These are phyloP conservation scores for Hyparrhenia diplandra DNA, from an alignment of 176 grass and related monocot genomes.

Conservation along the genomic window DNA sequence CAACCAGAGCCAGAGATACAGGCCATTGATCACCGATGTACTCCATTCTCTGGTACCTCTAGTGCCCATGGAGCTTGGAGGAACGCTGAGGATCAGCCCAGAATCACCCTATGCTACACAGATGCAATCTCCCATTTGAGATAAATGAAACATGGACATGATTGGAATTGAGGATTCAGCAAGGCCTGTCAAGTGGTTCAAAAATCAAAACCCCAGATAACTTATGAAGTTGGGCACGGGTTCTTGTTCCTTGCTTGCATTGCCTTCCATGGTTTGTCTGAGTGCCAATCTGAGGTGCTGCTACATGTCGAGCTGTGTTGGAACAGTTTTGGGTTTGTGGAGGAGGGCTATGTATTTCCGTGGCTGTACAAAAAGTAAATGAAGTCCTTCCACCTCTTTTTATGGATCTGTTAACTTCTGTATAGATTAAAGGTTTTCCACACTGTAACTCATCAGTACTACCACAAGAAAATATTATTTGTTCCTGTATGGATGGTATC, in stretches of 20 bases:
- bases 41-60: constrained; percentile 89
- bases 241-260: constrained; percentile 9
- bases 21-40: constrained; percentile 89
- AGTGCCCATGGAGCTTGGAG: constrained; percentile 85
- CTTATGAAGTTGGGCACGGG: constrained; percentile 2
- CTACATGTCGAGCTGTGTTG: neutral
- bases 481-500: neutral
- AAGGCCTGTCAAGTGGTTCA: constrained; percentile 9
- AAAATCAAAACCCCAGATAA: constrained; percentile 20
- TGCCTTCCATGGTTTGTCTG: constrained; percentile 19
- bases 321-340: constrained; percentile 4
- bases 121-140: constrained; percentile 27
- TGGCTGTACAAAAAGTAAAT: constrained; percentile 31
- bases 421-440: constrained; percentile 36
- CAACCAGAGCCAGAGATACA: constrained; percentile 95
- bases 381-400: neutral
- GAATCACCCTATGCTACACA: constrained; percentile 23
- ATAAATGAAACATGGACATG: neutral
- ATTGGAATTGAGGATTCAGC: neutral
- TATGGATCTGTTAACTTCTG: constrained; percentile 20
- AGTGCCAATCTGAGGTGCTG: neutral
- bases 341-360: neutral
- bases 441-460: constrained; percentile 11
- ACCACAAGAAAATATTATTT: neutral
- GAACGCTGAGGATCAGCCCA: constrained; percentile 48